These are phyloP conservation scores for Fragilariopsis cylindrus DNA, from an alignment of 108 stramenopile genomes.

Conservation along the genomic window DNA sequence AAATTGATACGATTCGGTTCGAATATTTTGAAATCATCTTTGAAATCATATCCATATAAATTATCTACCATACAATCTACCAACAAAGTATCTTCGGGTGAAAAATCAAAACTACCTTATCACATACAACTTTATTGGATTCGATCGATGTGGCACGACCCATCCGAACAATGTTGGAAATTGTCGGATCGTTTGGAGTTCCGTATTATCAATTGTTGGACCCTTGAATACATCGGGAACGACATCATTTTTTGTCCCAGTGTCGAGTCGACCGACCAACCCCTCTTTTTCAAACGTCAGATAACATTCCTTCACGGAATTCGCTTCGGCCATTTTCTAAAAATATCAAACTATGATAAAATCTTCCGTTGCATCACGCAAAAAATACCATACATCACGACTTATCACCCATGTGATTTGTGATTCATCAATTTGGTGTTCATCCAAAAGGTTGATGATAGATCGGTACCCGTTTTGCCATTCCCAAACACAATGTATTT, in stretches of 20 bases:
- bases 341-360: background rate
- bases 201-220: background rate
- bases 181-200: background rate
- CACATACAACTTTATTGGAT: background rate
- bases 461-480: conserved; percentile 9
- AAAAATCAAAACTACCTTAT: conserved; percentile 4
- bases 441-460: background rate
- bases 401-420: conserved; percentile 7
- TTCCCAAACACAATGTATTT: conserved; percentile 4
- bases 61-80: conserved; percentile 3
- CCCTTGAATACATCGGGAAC: background rate
- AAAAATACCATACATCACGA: background rate
- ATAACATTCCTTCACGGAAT: background rate
- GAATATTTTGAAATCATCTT: background rate
- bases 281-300: conserved; percentile 5
- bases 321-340: background rate
- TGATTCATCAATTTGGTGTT: background rate
- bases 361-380: background rate
- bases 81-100: background rate
- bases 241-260: background rate
- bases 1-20: conserved; percentile 1
- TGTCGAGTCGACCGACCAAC: background rate
- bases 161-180: background rate
- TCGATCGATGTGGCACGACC: conserved; percentile 4
- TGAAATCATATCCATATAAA: conserved; percentile 5